These are phyloP conservation scores for Geoglossum cookeanum DNA, from an alignment of 2,329 filamentous ascomycete genomes.

Conservation along the genomic window DNA sequence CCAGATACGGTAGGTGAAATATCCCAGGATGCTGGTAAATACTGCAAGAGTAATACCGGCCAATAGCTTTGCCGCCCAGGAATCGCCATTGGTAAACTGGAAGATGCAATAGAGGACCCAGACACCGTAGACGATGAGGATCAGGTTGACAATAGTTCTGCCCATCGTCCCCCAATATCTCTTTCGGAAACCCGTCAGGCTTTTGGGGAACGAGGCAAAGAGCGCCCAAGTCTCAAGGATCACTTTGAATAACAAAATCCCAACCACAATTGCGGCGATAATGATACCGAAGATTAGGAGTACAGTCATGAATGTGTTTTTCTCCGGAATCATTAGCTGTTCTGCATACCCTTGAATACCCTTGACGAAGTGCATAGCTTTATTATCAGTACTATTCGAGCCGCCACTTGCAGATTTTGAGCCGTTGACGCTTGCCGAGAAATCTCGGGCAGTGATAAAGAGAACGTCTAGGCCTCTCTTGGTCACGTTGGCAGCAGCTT, in stretches of 20 bases:
- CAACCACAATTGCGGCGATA: conserved; percentile 63
- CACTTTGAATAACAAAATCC: conserved; percentile 77
- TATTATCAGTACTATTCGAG: conserved; percentile 19
- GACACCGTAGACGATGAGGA: conserved; percentile 79
- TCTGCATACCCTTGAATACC: conserved; percentile 74
- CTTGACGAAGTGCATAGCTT: conserved; percentile 37
- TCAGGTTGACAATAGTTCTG: conserved; percentile 73
- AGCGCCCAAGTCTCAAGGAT: conserved; percentile 80
- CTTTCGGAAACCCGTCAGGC: conserved; percentile 68
- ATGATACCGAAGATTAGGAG: conserved; percentile 76
- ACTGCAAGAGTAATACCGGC: conserved; percentile 62
- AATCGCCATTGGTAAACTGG: conserved; percentile 85
- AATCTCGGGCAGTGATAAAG: conserved; percentile 33
- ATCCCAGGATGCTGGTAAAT: conserved; percentile 65
- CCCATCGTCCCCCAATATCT: conserved; percentile 91
- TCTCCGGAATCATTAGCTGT: conserved; percentile 63
- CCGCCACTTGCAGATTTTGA: background rate
- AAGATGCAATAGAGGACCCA: conserved; percentile 95
- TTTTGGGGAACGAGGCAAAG: conserved; percentile 69
- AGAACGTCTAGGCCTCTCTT: conserved; percentile 37
- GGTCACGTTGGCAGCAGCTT: conserved; percentile 22
- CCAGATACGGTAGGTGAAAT: conserved; percentile 75
- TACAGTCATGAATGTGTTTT: conserved; percentile 93
- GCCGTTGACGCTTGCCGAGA: conserved; percentile 5
- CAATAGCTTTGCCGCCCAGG: conserved; percentile 74